These are phyloP conservation scores for Naganishia kalamii DNA, from an alignment of 768 basidiomycete genomes.

Conservation along the genomic window DNA sequence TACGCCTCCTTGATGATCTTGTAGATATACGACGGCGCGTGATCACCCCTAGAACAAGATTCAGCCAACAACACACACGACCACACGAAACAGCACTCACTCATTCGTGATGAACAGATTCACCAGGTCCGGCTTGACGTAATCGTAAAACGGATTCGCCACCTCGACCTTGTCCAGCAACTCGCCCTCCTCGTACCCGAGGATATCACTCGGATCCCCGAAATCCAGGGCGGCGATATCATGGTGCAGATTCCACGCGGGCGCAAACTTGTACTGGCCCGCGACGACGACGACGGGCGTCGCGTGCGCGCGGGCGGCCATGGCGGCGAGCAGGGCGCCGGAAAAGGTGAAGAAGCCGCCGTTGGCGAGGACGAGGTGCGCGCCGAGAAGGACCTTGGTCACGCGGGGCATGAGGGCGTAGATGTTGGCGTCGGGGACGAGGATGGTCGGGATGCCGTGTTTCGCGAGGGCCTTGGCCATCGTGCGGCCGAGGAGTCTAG, in stretches of 20 bases:
- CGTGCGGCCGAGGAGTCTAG: conserved; percentile 73
- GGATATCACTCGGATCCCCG: conserved; percentile 38
- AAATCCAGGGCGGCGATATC: conserved; percentile 44
- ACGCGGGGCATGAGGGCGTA: conserved; percentile 94
- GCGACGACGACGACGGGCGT: conserved; percentile 89
- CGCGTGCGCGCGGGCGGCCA: conserved; percentile 79
- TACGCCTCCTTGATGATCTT: conserved; percentile 89
- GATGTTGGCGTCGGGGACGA: conserved; percentile 92
- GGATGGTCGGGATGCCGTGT: conserved; percentile 83
- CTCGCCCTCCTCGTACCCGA: conserved; percentile 56
- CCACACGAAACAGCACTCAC: conserved; percentile 53
- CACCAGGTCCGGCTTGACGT: conserved; percentile 83
- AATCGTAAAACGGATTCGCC: conserved; percentile 93
- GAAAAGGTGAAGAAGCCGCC: conserved; percentile 89
- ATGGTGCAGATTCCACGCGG: conserved; percentile 52
- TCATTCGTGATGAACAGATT: conserved; percentile 95
- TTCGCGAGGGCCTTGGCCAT: conserved; percentile 76
- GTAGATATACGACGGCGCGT: conserved; percentile 81
- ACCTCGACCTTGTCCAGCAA: conserved; percentile 84
- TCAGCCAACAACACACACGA: background rate
- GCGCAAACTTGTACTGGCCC: conserved; percentile 94
- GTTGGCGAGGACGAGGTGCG: conserved; percentile 92
- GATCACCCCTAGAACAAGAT: conserved; percentile 67
- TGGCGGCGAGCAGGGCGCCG: conserved; percentile 75
- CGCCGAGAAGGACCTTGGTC: conserved; percentile 90